These are phyloP conservation scores for Trichoderma asperellum DNA, from an alignment of 2,329 filamentous ascomycete species.

Conservation along the genomic window DNA sequence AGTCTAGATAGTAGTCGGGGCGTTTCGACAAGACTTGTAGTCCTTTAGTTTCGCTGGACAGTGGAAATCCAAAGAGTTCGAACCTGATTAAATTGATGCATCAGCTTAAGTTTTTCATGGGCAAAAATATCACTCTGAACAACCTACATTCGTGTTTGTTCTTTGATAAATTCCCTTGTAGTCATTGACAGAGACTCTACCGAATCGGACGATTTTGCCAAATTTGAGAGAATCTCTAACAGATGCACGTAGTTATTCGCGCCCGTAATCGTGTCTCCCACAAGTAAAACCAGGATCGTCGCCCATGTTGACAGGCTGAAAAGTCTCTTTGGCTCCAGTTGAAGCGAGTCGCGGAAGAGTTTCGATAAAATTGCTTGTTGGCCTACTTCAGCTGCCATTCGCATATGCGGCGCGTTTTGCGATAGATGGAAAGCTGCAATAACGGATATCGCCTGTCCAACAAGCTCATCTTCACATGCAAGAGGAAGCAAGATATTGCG, in stretches of 20 bases:
- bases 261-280: slow-evolving; percentile 18
- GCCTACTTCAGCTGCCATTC: slow-evolving; percentile 21
- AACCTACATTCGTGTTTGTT: slow-evolving; percentile 18
- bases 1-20: slow-evolving; percentile 18
- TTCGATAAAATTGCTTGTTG: slow-evolving; percentile 23
- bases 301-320: slow-evolving; percentile 24
- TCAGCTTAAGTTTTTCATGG: neutral
- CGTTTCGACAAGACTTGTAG: slow-evolving; percentile 12
- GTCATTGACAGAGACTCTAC: slow-evolving; percentile 1
- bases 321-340: slow-evolving; percentile 8
- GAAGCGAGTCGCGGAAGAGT: slow-evolving; percentile 20
- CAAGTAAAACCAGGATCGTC: slow-evolving; percentile 7
- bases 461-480: slow-evolving; percentile 19
- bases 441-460: slow-evolving; percentile 22
- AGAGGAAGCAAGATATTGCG: slow-evolving; percentile 20
- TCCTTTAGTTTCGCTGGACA: slow-evolving; percentile 22
- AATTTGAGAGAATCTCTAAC: slow-evolving; percentile 13
- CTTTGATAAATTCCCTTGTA: slow-evolving; percentile 15
- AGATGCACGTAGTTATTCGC: slow-evolving; percentile 22
- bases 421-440: slow-evolving; percentile 20
- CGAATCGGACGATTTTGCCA: slow-evolving; percentile 12
- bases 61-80: slow-evolving; percentile 16
- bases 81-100: neutral
- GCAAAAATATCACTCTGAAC: neutral
- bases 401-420: slow-evolving; percentile 20